A percentile compares a stretch with the other conserved stretches of the same genome.
phyloP scores from a whole-genome alignment of 202 grass and related monocot genomes.

The Setaria italica region DNA sequence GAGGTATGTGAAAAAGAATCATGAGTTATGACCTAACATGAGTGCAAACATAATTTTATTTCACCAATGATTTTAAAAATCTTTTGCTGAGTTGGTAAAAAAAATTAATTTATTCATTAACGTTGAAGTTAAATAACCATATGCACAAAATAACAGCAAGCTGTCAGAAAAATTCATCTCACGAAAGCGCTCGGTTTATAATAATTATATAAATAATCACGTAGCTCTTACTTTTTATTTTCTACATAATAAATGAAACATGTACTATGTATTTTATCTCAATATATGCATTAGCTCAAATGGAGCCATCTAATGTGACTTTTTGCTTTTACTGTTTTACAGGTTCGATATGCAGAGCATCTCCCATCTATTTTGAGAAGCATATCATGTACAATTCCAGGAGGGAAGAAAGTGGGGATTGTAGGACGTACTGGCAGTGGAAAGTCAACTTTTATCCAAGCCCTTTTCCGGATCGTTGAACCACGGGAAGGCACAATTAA shows the following conservation, averaged over 20 bases:
- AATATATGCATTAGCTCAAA: too few relatives aligned
- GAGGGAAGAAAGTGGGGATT: conserved; percentile 86
- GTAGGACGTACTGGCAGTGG: conserved; percentile 94
- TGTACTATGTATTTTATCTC: neutral
- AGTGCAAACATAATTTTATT: neutral
- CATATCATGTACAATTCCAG: conserved; percentile 90
- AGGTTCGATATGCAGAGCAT: conserved; percentile 98
- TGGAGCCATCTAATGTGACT: conserved; percentile 17
- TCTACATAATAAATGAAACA: neutral
- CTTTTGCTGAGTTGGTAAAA: too few relatives aligned
- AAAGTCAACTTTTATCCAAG: conserved; percentile 95
- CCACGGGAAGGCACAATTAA: conserved; percentile 80
- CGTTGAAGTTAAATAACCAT: too few relatives aligned
- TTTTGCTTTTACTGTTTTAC: conserved; percentile 72
- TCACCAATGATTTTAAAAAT: neutral
- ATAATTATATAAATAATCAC: too few relatives aligned
- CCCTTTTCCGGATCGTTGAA: conserved; percentile 90
- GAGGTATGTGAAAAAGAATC: conserved; percentile 62
- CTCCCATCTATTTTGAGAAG: conserved; percentile 89
- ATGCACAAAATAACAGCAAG: too few relatives aligned
- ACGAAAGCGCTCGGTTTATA: too few relatives aligned
- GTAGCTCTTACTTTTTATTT: too few relatives aligned
- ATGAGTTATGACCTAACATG: neutral
- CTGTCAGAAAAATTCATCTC: too few relatives aligned
- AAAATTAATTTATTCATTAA: too few relatives aligned